Percentiles rank a stretch among this genome's conserved stretches.
Conservation (phyloP, 2,329 filamentous ascomycete genomes). For the Penicillium sp. region DNA sequence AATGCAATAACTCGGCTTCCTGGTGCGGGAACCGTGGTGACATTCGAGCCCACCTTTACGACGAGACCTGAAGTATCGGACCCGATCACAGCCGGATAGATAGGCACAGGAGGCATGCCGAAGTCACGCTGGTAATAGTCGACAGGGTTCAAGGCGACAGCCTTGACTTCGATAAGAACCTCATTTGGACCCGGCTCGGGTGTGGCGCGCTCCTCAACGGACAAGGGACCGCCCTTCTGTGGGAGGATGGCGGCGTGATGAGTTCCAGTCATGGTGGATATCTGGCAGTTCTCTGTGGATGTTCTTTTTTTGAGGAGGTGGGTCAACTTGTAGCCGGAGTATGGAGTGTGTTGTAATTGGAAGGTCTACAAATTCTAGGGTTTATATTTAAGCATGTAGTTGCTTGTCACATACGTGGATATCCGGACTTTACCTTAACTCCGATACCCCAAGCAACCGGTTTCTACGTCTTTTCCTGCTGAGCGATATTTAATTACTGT, state of each 20-base stretch:
- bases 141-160: neutral
- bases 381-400: neutral
- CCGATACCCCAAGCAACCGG: neutral
- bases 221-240: neutral
- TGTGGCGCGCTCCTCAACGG: neutral
- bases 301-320: neutral
- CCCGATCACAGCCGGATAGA: neutral
- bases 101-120: neutral
- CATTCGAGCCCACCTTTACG: neutral
- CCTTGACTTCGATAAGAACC: neutral
- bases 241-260: neutral
- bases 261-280: neutral
- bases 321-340: neutral
- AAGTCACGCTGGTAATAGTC: neutral
- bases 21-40: neutral
- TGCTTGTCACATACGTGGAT: neutral
- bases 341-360: neutral
- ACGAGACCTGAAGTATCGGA: neutral
- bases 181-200: neutral
- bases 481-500: too few species aligned
- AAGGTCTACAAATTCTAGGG: neutral
- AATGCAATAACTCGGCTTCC: neutral
- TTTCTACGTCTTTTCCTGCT: neutral
- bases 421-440: neutral
- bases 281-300: neutral